phyloP scores from a whole-genome alignment of 1,139 yeast species.

The Groenewaldozyma sp. region DNA sequence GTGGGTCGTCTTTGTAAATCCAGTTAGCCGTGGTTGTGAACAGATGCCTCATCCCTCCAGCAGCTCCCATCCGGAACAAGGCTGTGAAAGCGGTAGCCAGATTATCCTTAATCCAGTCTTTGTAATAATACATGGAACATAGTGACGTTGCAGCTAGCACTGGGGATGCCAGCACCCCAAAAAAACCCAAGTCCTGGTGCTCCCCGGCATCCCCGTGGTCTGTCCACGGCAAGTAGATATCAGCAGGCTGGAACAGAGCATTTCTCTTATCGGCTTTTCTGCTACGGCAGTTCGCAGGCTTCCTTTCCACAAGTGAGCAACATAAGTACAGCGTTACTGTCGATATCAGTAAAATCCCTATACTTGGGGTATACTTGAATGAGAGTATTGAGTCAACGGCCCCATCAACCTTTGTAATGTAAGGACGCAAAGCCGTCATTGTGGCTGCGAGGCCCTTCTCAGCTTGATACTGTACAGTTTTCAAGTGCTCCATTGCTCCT shows the following conservation, averaged over 20 bases:
- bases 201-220: constrained; percentile 4
- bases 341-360: not conserved
- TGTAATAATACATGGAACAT: constrained; percentile 30
- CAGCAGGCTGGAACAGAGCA: constrained; percentile 40
- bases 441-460: no score
- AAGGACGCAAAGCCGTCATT: no score
- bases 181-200: not conserved
- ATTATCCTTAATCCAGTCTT: not conserved
- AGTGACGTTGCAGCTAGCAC: constrained; percentile 33
- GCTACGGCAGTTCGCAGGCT: not conserved
- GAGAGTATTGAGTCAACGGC: no score
- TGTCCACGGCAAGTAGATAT: constrained; percentile 28
- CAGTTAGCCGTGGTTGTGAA: not conserved
- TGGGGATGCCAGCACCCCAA: constrained; percentile 35
- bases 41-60: not conserved
- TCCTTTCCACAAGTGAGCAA: not conserved
- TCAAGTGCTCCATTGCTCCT: no score
- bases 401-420: no score
- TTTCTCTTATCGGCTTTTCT: constrained; percentile 31
- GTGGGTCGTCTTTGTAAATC: not conserved
- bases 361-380: no score
- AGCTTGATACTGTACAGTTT: no score
- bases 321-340: not conserved
- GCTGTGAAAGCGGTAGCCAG: not conserved
- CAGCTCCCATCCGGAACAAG: not conserved